Conservation (phyloP, 2,329 filamentous ascomycete genomes). For the Zymoseptoria ardabiliae region DNA sequence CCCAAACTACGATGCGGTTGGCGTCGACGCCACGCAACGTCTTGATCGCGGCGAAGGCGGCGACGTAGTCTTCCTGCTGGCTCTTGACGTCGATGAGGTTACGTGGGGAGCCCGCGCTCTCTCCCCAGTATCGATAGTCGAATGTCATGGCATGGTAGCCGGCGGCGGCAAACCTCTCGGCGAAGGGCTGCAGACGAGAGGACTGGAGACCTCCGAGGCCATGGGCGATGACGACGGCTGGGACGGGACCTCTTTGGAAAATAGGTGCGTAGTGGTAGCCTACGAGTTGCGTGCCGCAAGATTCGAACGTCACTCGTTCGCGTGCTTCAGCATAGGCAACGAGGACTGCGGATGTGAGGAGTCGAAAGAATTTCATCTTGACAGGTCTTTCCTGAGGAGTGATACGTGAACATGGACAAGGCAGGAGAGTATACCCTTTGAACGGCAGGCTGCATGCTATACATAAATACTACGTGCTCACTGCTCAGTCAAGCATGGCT, state of each 20-base stretch:
- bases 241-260: background rate
- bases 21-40: slow-evolving; percentile 2
- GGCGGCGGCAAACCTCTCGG: slow-evolving; percentile 3
- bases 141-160: slow-evolving; percentile 7
- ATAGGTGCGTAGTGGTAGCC: slow-evolving; percentile 3
- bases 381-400: background rate
- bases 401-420: too few relatives aligned
- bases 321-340: background rate
- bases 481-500: too few relatives aligned
- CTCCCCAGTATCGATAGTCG: slow-evolving; percentile 6
- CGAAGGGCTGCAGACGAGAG: slow-evolving; percentile 4
- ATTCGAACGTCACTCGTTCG: slow-evolving; percentile 2
- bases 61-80: slow-evolving; percentile 4
- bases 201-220: slow-evolving; percentile 5
- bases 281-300: slow-evolving; percentile 1
- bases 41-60: slow-evolving; percentile 1
- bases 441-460: too few relatives aligned
- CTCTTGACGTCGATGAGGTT: slow-evolving; percentile 5
- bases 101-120: slow-evolving; percentile 2
- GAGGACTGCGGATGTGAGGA: background rate
- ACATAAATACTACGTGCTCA: too few relatives aligned
- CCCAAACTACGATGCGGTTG: slow-evolving; percentile 3
- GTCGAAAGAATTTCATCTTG: background rate
- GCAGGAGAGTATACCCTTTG: too few relatives aligned
- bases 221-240: slow-evolving; percentile 4